phyloP scores from a whole-genome alignment of 495 filamentous ascomycete genomes.

The Talaromyces ruber region DNA sequence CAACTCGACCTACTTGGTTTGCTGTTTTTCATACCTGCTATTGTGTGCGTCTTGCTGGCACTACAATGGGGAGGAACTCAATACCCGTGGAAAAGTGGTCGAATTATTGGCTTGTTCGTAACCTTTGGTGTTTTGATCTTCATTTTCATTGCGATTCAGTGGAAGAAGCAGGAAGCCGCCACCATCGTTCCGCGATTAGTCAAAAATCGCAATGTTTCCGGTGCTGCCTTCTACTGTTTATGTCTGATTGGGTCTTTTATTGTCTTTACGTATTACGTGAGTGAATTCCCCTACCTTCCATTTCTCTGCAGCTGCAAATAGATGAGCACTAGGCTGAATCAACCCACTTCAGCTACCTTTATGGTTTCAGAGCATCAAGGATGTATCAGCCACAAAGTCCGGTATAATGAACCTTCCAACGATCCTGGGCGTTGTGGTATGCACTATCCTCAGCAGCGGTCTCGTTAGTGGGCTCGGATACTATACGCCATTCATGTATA shows the following conservation, averaged over 20 bases:
- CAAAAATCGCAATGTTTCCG: constrained; percentile 57
- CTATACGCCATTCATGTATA: constrained; percentile 36
- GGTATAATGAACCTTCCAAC: constrained; percentile 10
- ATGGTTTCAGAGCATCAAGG: constrained; percentile 12
- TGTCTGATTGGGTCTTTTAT: constrained; percentile 55
- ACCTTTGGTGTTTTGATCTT: constrained; percentile 54
- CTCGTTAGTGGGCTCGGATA: constrained; percentile 12
- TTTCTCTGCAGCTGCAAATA: too few species aligned
- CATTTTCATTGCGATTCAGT: constrained; percentile 55
- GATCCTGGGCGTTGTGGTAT: constrained; percentile 4
- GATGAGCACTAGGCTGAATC: constrained; percentile 36
- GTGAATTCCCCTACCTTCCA: constrained; percentile 14
- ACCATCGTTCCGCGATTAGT: constrained; percentile 68
- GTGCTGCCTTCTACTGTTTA: constrained; percentile 44
- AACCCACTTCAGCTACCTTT: constrained; percentile 11
- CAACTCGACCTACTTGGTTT: background rate
- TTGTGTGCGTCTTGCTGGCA: background rate
- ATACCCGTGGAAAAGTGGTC: constrained; percentile 46
- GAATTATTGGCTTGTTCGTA: constrained; percentile 62
- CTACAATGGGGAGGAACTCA: background rate
- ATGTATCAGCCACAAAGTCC: constrained; percentile 4
- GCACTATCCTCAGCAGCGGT: constrained; percentile 4
- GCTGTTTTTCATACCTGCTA: background rate
- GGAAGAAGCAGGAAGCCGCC: constrained; percentile 58
- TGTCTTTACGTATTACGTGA: constrained; percentile 47